A percentile compares a stretch with the other conserved stretches of the same genome.
phyloP scores from a whole-genome alignment of 2,329 filamentous ascomycete species.

The Fusarium palustre region DNA sequence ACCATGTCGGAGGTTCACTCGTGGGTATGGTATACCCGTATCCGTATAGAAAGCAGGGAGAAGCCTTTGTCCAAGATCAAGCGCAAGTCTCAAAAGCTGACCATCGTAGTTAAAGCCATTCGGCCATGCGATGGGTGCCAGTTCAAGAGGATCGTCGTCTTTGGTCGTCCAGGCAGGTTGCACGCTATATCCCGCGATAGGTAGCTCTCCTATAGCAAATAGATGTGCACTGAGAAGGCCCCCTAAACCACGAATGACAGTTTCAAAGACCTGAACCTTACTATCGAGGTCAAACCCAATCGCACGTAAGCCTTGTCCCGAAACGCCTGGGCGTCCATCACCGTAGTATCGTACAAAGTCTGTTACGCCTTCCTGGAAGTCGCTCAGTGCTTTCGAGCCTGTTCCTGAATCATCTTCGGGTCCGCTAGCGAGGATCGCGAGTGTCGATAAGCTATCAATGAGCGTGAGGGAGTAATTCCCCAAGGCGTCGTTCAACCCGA shows the following conservation, averaged over 20 bases:
- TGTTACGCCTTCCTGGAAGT: conserved; percentile 85
- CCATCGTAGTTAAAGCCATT: conserved; percentile 87
- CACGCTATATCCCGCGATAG: conserved; percentile 82
- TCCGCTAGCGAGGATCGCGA: conserved; percentile 89
- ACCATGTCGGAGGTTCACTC: conserved; percentile 90
- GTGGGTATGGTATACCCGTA: conserved; percentile 92
- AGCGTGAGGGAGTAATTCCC: conserved; percentile 97
- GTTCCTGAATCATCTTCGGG: conserved; percentile 58
- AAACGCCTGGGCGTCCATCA: conserved; percentile 77
- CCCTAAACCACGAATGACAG: conserved; percentile 91
- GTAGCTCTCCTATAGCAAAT: conserved; percentile 90
- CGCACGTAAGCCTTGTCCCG: conserved; percentile 77
- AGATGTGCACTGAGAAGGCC: conserved; percentile 92
- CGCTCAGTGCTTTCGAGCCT: conserved; percentile 65
- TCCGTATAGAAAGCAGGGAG: conserved; percentile 92
- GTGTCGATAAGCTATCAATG: conserved; percentile 93
- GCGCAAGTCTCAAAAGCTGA: conserved; percentile 87
- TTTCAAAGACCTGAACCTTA: conserved; percentile 99
- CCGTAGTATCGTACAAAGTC: conserved; percentile 86
- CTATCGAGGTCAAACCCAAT: conserved; percentile 94
- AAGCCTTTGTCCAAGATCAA: conserved; percentile 84
- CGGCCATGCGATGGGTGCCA: conserved; percentile 74
- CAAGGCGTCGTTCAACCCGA: conserved; percentile 93
- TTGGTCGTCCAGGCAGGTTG: conserved; percentile 42
- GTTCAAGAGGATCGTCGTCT: conserved; percentile 59